These are phyloP conservation scores for Saccharomycopsis hybrid DNA, from an alignment of 1,139 yeast species.

Conservation along the genomic window DNA sequence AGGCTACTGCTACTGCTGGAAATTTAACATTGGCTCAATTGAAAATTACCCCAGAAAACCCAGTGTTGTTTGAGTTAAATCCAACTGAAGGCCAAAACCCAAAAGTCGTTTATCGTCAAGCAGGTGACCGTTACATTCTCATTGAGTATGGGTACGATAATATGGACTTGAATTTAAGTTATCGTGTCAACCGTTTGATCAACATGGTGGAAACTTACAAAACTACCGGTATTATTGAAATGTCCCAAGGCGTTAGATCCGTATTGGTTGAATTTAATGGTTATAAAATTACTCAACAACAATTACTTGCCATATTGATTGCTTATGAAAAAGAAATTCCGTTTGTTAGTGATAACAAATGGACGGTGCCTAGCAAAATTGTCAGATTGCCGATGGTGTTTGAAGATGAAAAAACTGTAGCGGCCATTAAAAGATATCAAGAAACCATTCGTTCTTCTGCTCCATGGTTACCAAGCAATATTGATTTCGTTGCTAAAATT, in stretches of 20 bases:
- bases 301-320: constrained; percentile 55
- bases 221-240: constrained; percentile 78
- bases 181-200: constrained; percentile 78
- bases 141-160: constrained; percentile 89
- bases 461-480: constrained; percentile 97
- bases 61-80: constrained; percentile 48
- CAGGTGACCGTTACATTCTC: constrained; percentile 89
- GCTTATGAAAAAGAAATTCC: constrained; percentile 71
- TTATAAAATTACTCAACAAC: constrained; percentile 48
- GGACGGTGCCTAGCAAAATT: constrained; percentile 81
- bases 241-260: constrained; percentile 96
- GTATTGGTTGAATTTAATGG: constrained; percentile 81
- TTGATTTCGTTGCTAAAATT: constrained; percentile 85
- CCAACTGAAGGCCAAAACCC: constrained; percentile 55
- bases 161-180: constrained; percentile 78
- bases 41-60: constrained; percentile 42
- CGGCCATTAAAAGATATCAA: constrained; percentile 82
- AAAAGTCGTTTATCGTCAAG: constrained; percentile 81
- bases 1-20: too few species aligned
- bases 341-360: constrained; percentile 65
- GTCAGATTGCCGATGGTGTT: constrained; percentile 92
- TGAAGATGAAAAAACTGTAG: constrained; percentile 83
- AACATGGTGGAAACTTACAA: constrained; percentile 60
- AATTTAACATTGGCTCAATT: constrained; percentile 28
- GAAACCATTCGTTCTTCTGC: constrained; percentile 92